Evolutionary conservation across 176 grass and related monocot species (phyloP).

Genomic region (Juncus effusus): DNA sequence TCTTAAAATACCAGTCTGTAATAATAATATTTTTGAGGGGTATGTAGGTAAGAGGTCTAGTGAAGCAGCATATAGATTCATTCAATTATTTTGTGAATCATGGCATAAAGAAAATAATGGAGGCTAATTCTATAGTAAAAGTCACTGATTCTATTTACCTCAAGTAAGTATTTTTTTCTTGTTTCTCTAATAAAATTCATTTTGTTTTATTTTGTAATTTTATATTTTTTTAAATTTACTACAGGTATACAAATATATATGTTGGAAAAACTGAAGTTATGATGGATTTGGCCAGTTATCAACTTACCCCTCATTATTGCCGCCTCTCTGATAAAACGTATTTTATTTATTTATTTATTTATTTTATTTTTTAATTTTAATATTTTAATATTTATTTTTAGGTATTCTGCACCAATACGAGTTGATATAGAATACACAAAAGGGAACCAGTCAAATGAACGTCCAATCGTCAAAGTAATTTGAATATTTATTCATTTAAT

Average conservation of each 20-base stretch:
- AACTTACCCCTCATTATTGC: slow-evolving; percentile 61
- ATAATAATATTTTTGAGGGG: neutral
- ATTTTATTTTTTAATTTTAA: slow-evolving; percentile 14
- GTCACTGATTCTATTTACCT: slow-evolving; percentile 60
- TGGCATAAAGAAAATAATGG: slow-evolving; percentile 71
- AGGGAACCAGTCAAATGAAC: slow-evolving; percentile 30
- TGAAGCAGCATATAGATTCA: slow-evolving; percentile 85
- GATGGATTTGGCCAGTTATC: slow-evolving; percentile 29
- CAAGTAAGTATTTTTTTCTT: slow-evolving; percentile 23
- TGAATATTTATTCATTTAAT: slow-evolving; percentile 12
- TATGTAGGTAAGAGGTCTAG: slow-evolving; percentile 64
- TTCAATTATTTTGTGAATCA: slow-evolving; percentile 79
- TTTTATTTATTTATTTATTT: slow-evolving; percentile 14
- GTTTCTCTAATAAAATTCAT: neutral
- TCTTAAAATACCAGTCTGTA: neutral
- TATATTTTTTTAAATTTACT: slow-evolving; percentile 4
- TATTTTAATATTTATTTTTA: slow-evolving; percentile 32
- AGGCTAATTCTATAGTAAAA: slow-evolving; percentile 49
- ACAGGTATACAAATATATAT: slow-evolving; percentile 47
- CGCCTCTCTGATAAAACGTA: slow-evolving; percentile 90
- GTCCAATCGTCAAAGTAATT: slow-evolving; percentile 23
- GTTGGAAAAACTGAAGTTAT: slow-evolving; percentile 39
- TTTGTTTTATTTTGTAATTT: neutral
- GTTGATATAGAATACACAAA: slow-evolving; percentile 66
- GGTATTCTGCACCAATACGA: slow-evolving; percentile 70